phyloP scores from a whole-genome alignment of 148 eudicot species.

The Rheum nobile region DNA sequence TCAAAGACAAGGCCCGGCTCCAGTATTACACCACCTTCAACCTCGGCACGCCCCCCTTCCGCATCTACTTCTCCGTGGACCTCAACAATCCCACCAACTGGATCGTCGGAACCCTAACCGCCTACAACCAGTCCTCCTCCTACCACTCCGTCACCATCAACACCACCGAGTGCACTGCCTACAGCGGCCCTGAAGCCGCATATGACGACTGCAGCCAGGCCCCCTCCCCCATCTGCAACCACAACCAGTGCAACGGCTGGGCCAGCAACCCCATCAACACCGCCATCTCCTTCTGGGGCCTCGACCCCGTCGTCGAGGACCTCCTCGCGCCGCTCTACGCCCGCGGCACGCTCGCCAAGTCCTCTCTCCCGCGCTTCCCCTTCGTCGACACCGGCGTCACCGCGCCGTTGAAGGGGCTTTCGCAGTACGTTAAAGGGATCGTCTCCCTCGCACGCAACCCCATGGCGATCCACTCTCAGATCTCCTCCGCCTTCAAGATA shows the following conservation, averaged over 20 bases:
- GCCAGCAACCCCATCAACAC: neutral
- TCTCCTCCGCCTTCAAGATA: neutral
- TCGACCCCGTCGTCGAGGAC: neutral
- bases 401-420: constrained; percentile 17
- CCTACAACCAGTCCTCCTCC: constrained; percentile 8
- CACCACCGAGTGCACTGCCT: neutral
- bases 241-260: constrained; percentile 1
- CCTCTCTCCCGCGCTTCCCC: constrained; percentile 13
- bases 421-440: constrained; percentile 22
- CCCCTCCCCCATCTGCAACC: constrained; percentile 3
- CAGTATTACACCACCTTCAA: constrained; percentile 24
- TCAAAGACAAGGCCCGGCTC: constrained; percentile 14
- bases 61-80: constrained; percentile 9
- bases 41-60: constrained; percentile 6
- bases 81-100: constrained; percentile 15
- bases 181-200: neutral
- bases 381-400: constrained; percentile 13
- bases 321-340: neutral
- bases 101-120: neutral
- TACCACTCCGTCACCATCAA: neutral
- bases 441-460: neutral
- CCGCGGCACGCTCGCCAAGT: neutral
- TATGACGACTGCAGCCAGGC: neutral
- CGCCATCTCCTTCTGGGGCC: neutral
- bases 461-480: neutral